phyloP scores from a whole-genome alignment of 208 protist species.

The Vickermania ingenoplastis region DNA sequence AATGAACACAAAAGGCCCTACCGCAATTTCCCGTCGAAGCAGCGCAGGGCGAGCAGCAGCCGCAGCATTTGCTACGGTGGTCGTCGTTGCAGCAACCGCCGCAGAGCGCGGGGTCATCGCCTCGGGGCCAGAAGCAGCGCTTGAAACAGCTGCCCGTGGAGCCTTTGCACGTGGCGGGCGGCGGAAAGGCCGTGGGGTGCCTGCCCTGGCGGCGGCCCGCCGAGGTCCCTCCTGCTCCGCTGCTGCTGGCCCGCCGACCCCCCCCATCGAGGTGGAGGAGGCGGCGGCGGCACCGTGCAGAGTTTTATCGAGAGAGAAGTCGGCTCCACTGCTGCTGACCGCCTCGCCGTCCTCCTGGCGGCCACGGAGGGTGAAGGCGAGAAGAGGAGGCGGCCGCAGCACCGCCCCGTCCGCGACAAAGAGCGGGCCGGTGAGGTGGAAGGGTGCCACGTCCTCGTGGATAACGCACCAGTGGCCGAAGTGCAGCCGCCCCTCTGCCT shows the following conservation, averaged over 20 bases:
- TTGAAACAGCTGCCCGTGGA: not conserved
- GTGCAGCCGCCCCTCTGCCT: too few relatives aligned
- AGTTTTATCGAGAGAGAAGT: too few relatives aligned
- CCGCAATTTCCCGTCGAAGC: slow-evolving; percentile 9
- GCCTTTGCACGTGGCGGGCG: not conserved
- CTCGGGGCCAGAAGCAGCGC: not conserved
- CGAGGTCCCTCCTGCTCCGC: not conserved
- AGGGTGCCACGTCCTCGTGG: not conserved
- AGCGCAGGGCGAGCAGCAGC: not conserved
- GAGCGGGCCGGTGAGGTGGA: not conserved
- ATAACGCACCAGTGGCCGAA: not conserved
- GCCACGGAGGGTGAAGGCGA: not conserved
- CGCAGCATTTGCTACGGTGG: not conserved
- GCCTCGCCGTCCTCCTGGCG: not conserved
- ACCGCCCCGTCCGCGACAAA: slow-evolving; percentile 2
- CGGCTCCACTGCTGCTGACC: too few relatives aligned
- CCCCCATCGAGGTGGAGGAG: not conserved
- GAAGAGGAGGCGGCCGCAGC: not conserved
- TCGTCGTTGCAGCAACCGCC: not conserved
- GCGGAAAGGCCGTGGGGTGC: not conserved
- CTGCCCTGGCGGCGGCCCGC: not conserved
- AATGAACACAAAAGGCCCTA: slow-evolving; percentile 39
- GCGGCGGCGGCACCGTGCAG: too few relatives aligned
- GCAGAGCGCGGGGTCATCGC: not conserved
- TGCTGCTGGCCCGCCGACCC: not conserved